phyloP scores from a whole-genome alignment of 2,329 filamentous ascomycete species.

The Pseudocercospora fuligena region DNA sequence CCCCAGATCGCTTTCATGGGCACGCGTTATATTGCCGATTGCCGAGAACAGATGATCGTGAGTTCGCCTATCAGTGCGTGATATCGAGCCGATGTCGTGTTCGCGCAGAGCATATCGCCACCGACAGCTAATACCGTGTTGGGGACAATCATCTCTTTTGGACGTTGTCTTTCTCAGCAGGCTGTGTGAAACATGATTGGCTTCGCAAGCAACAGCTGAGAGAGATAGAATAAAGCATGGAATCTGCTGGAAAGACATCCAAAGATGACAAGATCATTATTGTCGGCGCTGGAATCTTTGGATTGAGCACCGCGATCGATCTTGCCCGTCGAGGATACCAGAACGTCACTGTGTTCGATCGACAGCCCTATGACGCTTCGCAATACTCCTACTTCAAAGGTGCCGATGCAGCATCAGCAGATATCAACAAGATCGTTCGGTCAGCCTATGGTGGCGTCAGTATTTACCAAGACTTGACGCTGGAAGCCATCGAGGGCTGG shows the following conservation, averaged over 20 bases:
- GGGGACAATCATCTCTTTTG: too few species aligned
- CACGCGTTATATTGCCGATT: too few species aligned
- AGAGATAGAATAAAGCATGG: too few species aligned
- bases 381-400: slow-evolving; percentile 25
- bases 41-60: too few species aligned
- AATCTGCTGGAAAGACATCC: background rate
- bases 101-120: too few species aligned
- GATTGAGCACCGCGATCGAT: background rate
- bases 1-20: background rate
- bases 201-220: too few species aligned
- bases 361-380: slow-evolving; percentile 13
- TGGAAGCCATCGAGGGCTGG: slow-evolving; percentile 35
- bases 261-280: background rate
- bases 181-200: too few species aligned
- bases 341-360: background rate
- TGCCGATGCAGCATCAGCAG: slow-evolving; percentile 27
- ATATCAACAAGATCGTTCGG: slow-evolving; percentile 32
- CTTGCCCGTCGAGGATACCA: background rate
- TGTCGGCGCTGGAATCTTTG: background rate
- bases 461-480: slow-evolving; percentile 28
- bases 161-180: too few species aligned
- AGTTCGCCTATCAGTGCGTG: too few species aligned
- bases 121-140: too few species aligned
- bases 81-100: too few species aligned
- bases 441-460: slow-evolving; percentile 26